Percentiles rank a stretch among this genome's conserved stretches.
These are phyloP conservation scores for Leccinum subspadiceum DNA, from an alignment of 1,284 basidiomycete genomes.

Conservation along the genomic window DNA sequence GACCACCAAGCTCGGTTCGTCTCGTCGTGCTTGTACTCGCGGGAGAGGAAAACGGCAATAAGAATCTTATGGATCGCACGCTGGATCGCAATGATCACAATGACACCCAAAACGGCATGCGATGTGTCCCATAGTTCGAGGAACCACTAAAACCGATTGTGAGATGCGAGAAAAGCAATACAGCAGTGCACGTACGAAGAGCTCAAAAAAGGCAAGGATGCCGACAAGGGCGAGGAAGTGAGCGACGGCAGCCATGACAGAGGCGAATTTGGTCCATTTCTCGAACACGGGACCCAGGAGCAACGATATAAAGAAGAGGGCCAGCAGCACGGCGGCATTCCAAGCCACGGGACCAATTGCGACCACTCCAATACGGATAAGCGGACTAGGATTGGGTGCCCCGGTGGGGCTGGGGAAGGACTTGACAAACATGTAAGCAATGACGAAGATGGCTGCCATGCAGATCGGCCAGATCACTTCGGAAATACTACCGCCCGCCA, in stretches of 20 bases:
- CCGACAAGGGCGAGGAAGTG: constrained; percentile 81
- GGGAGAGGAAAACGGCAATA: constrained; percentile 88
- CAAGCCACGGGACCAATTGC: constrained; percentile 93
- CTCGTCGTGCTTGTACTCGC: constrained; percentile 97
- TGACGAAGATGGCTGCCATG: constrained; percentile 74
- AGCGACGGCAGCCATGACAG: constrained; percentile 87
- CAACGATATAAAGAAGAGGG: constrained; percentile 88
- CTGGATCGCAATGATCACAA: constrained; percentile 85
- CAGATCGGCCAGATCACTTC: constrained; percentile 85
- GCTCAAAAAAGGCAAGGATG: constrained; percentile 88
- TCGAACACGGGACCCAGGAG: constrained; percentile 92
- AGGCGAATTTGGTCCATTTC: constrained; percentile 83
- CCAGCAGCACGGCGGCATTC: constrained; percentile 88
- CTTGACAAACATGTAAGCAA: constrained; percentile 90
- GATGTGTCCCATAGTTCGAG: constrained; percentile 95
- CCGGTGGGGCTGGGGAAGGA: constrained; percentile 77
- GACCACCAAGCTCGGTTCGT: constrained; percentile 98
- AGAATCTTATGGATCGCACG: constrained; percentile 90
- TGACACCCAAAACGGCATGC: constrained; percentile 87
- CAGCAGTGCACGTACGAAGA: constrained; percentile 68
- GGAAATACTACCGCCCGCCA: constrained; percentile 85
- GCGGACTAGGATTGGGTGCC: constrained; percentile 63
- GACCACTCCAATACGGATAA: constrained; percentile 89
- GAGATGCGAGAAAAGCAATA: constrained; percentile 7
- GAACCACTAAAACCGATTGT: constrained; percentile 72